phyloP scores from a whole-genome alignment of 139 green algal genomes.

The Closterium sp. region DNA sequence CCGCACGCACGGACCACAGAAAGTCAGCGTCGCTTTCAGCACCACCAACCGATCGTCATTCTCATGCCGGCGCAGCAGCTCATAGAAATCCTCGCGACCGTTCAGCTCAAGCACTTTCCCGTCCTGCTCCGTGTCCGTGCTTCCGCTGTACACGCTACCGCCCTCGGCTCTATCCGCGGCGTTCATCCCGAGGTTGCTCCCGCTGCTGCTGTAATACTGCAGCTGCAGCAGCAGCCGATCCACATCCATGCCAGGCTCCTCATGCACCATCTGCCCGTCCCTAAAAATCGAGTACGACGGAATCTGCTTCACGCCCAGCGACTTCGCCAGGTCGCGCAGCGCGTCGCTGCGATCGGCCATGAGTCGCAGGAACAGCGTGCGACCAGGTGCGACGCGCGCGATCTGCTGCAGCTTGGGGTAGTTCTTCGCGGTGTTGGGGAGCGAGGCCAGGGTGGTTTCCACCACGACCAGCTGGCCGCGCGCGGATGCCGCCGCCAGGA shows the following conservation, averaged over 20 bases:
- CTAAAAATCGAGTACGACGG: conserved; percentile 14
- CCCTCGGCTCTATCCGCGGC: not conserved
- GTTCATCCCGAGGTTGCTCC: not conserved
- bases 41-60: conserved; percentile 27
- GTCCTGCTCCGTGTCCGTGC: not conserved
- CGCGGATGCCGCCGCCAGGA: not conserved
- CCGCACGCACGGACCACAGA: conserved; percentile 27
- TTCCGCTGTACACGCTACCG: not conserved
- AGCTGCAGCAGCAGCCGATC: conserved; percentile 11
- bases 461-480: not conserved
- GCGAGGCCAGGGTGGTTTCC: not conserved
- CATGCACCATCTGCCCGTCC: conserved; percentile 7
- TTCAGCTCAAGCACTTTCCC: not conserved
- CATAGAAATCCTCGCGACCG: not conserved
- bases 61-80: not conserved
- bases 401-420: not conserved
- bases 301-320: conserved; percentile 2
- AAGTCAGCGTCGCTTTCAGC: conserved; percentile 13
- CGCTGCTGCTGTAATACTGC: conserved; percentile 30
- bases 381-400: not conserved
- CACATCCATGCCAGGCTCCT: conserved; percentile 11
- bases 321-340: not conserved
- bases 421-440: not conserved
- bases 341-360: not conserved
- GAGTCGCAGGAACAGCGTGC: not conserved